Base-by-base conservation (phyloP, 106 monocot genomes). In the Ottelia alismoides region DNA sequence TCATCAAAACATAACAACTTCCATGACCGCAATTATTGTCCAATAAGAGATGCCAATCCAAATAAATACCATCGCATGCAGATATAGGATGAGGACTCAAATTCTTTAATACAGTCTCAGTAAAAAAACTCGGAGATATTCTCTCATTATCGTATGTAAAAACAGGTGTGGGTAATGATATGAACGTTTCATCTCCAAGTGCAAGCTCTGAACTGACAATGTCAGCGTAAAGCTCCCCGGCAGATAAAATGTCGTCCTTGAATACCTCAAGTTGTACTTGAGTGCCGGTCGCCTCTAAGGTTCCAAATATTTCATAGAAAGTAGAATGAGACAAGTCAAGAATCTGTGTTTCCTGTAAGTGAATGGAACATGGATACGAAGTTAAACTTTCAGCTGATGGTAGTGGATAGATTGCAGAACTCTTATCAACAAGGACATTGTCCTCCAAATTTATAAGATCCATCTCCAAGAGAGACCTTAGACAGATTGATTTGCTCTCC, bases 41-140 rank as follows among this genome's bases (percentile, higher is more conserved):
- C 22, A 74, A 32, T 61, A 82, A 71, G 26, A 61, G 84, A 81
- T 96, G 94, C 94, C 94, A 96, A 72, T 96, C 94, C 67, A 96
- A 67, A 57, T 85, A 96, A 66, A 96, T 70, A 43, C 67, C 78
- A 72, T 96, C 94, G 61, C 69, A 60, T 25, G 76, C 81, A 40
- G 94, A 76, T 25, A 74, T 55, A 48, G 78, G 45, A 56, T 76
- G 69, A 30, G 81, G 73, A 67, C 74, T 76, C 20, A 78, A 52
- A 40, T 53, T 20, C 67, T 45, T 45, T 27, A 96, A 62, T 52
- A 79, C 27, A 55, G 76, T 63, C 47, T 58, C 61, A 58, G 82
- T 22, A 60, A 72, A 56, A 14, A 31, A 24, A 48, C 18, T 51
- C 21, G 47, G 9, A 55, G 60, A 63, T 52, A 66, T 74, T 22